Base-by-base conservation (phyloP, 2,329 filamentous ascomycete species). In the Polychaeton citri region DNA sequence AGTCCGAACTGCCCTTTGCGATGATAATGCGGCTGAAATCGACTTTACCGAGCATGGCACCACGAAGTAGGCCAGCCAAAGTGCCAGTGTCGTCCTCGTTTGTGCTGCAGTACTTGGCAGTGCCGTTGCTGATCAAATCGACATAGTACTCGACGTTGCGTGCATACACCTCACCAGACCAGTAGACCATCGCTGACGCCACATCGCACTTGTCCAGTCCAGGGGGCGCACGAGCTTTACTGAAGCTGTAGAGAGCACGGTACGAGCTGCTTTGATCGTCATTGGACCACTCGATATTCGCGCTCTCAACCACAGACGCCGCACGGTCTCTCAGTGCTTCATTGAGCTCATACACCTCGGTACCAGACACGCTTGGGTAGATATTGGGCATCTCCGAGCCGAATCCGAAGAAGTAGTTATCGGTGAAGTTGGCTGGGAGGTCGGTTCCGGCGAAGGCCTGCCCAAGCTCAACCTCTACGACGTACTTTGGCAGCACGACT, bases 1-100 rank as follows among this genome's bases (percentile, higher is more conserved):
- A 84, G 57, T 85, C 74, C 7, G 74, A 78, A 1, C 69, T 76
- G 49, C 53, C 52, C 33, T 53, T 48, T 51, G 58, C 54, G 19
- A 59, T 38, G 31, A 59, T 50, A 30, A 61, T 52, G 18, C 56
- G 49, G 7, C 40, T 37, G 34, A 53, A 59, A 36, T 60, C 58
- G 26, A 59, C 42, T 10, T 50, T 45, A 1, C 45, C 43, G 6
- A 43, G 43, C 3, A 46, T 19, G 4, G 48, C 43, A 19, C 45
- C 57, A 8, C 57, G 49, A 8, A 59, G 21, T 8, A 60, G 42
- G 1, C 52, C 49, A 34, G 53, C 54, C 10, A 60, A 48, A 1
- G 47, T 55, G 1, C 54, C 56, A 26, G 55, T 59, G 42, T 60
- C 57, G 42, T 60, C 57, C 37, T 58, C 53, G 17, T 48, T 48